Base-by-base conservation (phyloP, 805 yeast species). In the Citeromyces matritensis region DNA sequence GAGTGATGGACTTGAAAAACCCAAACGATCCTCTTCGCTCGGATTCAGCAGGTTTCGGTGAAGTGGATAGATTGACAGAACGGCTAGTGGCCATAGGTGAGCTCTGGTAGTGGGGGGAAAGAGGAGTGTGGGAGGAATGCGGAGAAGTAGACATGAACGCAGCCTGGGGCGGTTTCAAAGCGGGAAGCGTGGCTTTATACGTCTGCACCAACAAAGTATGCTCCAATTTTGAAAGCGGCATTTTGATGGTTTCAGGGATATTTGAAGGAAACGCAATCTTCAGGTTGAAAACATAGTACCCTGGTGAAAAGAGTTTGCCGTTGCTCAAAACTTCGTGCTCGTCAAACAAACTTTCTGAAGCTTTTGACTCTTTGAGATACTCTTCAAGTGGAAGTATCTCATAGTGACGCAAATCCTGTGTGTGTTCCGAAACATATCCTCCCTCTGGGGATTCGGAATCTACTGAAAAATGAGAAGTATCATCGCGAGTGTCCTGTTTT, bases 241-340 rank as follows among this genome's bases (percentile, higher is more conserved):
- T 63, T 5, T 51, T 45, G 9, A 73, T 57, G 0, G 81, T 50
- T 31, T 80, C 82, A 1, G 88, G 81, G 2, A 76, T 65, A 34
- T 61, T 63, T 15, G 69, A 59, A 0, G 83, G 78, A 32, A 77
- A 63, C 5, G 69, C 49, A 1, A 73, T 55, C 0, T 91, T 88
- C 5, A 79, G 47, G 12, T 75, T 47, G 42, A 76, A 80, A 2
- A 79, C 65, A 43, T 80, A 80, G 40, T 74, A 67, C 14, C 93
- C 93, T 1, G 86, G 70, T 38, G 65, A 65, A 38, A 53, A 57
- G 10, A 43, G 39, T 14, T 25, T 17, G 6, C 32, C 32, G n/a
- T 24, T 24, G 9, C 10, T 27, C 8, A 12, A 13, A n/a, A 25
- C 8, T 9, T 23, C 27, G n/a, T 30, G 30, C 11, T 25, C 32